Conservation (phyloP, 768 basidiomycete genomes). For the Amanita subjunquillea region DNA sequence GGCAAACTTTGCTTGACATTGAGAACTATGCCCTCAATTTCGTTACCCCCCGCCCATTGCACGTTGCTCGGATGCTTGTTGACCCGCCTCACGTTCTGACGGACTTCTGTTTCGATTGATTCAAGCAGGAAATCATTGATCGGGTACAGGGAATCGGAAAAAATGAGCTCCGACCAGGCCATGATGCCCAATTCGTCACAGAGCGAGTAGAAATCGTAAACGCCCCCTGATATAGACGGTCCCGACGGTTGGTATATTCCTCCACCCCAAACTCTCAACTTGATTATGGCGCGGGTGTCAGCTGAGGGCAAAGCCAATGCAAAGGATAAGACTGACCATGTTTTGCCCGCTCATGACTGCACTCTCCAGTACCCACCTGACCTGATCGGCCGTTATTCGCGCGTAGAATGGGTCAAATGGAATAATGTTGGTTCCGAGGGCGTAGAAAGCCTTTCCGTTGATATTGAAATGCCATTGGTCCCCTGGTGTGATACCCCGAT, state of each 20-base stretch:
- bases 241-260: constrained; percentile 41
- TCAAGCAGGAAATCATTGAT: constrained; percentile 43
- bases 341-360: constrained; percentile 46
- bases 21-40: constrained; percentile 45
- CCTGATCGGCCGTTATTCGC: constrained; percentile 35
- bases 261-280: constrained; percentile 55
- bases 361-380: constrained; percentile 47
- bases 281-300: not conserved
- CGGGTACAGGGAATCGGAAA: constrained; percentile 46
- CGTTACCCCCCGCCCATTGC: constrained; percentile 55
- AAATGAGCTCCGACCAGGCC: constrained; percentile 53
- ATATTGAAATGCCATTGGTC: constrained; percentile 54
- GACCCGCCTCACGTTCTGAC: constrained; percentile 44
- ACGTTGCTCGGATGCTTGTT: constrained; percentile 47
- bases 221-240: constrained; percentile 27
- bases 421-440: constrained; percentile 46
- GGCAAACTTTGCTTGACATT: constrained; percentile 20
- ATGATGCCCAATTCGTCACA: constrained; percentile 54
- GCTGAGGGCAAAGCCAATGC: not conserved
- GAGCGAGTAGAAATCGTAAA: constrained; percentile 44
- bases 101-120: constrained; percentile 42
- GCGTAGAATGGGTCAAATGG: constrained; percentile 55
- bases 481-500: constrained; percentile 44
- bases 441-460: constrained; percentile 47
- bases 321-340: constrained; percentile 31